Conservation (phyloP, 129 eudicot genomes). For the Pseudognaphalium luteoalbum region DNA sequence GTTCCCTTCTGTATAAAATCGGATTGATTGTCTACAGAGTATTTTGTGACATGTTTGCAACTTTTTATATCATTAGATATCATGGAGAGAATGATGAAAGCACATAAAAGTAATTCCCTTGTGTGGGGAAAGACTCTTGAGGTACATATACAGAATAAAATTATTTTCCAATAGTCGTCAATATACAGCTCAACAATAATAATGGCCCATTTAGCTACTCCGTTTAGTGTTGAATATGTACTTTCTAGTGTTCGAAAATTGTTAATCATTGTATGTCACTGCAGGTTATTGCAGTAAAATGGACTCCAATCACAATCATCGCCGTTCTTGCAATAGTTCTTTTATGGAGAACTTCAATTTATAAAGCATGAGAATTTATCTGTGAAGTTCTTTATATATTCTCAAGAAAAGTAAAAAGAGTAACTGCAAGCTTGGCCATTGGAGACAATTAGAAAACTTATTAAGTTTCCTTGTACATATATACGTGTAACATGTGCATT, state of each 20-base stretch:
- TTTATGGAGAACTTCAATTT: constrained; percentile 22
- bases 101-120: constrained; percentile 42
- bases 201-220: neutral
- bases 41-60: constrained; percentile 1
- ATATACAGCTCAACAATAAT: neutral
- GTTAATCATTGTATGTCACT: neutral
- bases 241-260: neutral
- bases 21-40: neutral
- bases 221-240: neutral
- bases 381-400: neutral
- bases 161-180: neutral
- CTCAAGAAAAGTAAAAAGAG: neutral
- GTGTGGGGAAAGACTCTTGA: constrained; percentile 56
- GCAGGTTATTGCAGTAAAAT: constrained; percentile 51
- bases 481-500: no score
- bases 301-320: constrained; percentile 55
- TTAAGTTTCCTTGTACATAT: no score
- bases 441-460: no score
- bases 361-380: neutral
- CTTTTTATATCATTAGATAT: constrained; percentile 32
- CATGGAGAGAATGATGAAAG: constrained; percentile 40
- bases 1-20: neutral
- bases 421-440: neutral
- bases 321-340: constrained; percentile 34
- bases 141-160: constrained; percentile 25